Evolutionary conservation across 2,329 filamentous ascomycete species (phyloP), one percentile per base, ranked within the genome.

Genomic region (Tolypocladium cylindrosporum): DNA sequence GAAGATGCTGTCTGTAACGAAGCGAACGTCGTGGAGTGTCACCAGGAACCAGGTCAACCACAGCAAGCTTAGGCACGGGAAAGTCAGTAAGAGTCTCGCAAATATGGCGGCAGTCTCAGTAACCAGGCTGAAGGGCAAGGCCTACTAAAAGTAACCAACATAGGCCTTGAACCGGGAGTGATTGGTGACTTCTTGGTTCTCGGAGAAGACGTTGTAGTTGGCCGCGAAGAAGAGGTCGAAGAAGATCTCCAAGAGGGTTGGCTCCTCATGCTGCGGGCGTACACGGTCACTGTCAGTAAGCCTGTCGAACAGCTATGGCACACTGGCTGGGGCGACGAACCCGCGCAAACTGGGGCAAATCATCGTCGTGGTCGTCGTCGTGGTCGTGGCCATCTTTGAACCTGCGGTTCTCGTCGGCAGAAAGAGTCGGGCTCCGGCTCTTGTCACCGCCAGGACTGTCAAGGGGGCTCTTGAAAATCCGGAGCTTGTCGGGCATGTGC

Each of bases 11-110:
- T 89, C 85, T 31, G 81, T 77, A 1, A 82, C 79, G 66, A 86
- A 88, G 0, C 85, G 83, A 41, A 88, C 80, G 68, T 89, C 86
- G 67, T 84, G 87, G 1, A 88, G 71, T 9, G 79, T 79, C 31
- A 84, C 80, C 59, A 85, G 75, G 41, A 87, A 77, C 86, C 86
- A 88, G n/a, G 82, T 87, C 59, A 86, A 80, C 85, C 85, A 88
- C 7, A 88, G 72, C 21, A 88, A 74, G 27, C 79, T 75, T 19
- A 2, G 19, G 13, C 31, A 10, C 5, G 31, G 16, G 13, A 13
- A n/a, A n/a, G 50, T 54, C 34, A 54, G 56, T n/a, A 8, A 4
- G 5, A 24, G 31, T 19, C 48, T 36, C 48, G 27, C 31, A n/a
- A n/a, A 7, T 24, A 48, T 27, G 3, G 24, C 43, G 43, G 24